These are phyloP conservation scores for Tylopilus sp. DNA, from an alignment of 768 basidiomycete species.

Conservation along the genomic window DNA sequence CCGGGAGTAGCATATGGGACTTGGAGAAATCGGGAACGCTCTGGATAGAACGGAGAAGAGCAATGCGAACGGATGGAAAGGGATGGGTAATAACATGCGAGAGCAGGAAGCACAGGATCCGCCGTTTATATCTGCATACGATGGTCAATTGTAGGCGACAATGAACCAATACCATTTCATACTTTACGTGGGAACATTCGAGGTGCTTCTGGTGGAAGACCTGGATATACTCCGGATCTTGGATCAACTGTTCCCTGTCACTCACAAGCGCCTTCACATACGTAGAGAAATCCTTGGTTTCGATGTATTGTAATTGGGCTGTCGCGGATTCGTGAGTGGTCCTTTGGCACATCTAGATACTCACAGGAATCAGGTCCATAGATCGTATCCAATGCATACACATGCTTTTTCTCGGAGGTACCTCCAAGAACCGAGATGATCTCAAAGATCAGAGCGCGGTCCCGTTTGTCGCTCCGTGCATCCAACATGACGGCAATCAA, in stretches of 20 bases:
- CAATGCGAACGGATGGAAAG: conserved; percentile 43
- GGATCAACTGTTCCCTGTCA: conserved; percentile 51
- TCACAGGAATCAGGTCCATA: conserved; percentile 62
- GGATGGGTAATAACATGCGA: conserved; percentile 72
- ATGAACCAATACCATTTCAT: conserved; percentile 28
- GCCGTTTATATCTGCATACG: conserved; percentile 57
- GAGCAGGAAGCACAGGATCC: conserved; percentile 70
- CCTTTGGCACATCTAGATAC: conserved; percentile 19
- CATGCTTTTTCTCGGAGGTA: conserved; percentile 39
- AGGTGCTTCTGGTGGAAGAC: conserved; percentile 61
- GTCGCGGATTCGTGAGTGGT: conserved; percentile 22
- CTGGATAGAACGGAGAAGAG: conserved; percentile 48
- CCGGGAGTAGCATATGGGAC: conserved; percentile 55
- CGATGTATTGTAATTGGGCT: conserved; percentile 63
- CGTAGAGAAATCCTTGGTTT: conserved; percentile 55
- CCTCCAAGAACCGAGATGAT: conserved; percentile 50
- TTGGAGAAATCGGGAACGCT: conserved; percentile 41
- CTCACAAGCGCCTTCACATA: conserved; percentile 54
- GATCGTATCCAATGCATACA: conserved; percentile 72
- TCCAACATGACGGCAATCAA: conserved; percentile 55
- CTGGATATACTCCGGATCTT: conserved; percentile 57
- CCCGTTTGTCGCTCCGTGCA: conserved; percentile 25
- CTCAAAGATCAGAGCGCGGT: conserved; percentile 41
- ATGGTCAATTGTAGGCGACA: conserved; percentile 20
- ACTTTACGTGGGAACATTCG: conserved; percentile 43